Conservation (phyloP, 2,329 filamentous ascomycete genomes). For the Fonsecaea erecta region DNA sequence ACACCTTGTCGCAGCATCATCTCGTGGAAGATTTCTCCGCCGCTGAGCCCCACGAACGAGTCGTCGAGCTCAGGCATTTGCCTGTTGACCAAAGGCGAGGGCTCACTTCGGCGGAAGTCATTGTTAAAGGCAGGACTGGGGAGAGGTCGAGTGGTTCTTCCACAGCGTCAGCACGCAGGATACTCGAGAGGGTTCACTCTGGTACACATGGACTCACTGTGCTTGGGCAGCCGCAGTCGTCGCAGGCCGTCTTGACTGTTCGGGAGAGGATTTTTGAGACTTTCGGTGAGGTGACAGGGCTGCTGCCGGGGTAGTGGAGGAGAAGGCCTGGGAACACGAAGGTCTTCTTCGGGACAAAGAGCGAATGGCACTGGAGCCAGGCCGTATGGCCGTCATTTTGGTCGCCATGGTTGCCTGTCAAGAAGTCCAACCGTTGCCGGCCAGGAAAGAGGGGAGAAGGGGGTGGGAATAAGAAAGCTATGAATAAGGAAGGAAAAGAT, state of each 20-base stretch:
- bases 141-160: slow-evolving; percentile 61
- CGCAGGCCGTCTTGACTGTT: slow-evolving; percentile 49
- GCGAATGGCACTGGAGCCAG: slow-evolving; percentile 55
- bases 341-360: slow-evolving; percentile 51
- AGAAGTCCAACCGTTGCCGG: neutral
- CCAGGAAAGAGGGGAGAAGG: slow-evolving; percentile 3
- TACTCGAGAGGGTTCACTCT: slow-evolving; percentile 8
- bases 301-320: slow-evolving; percentile 49
- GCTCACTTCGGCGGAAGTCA: slow-evolving; percentile 62
- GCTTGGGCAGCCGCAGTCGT: slow-evolving; percentile 57
- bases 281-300: slow-evolving; percentile 54
- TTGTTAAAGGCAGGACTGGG: slow-evolving; percentile 67
- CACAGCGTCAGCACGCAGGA: slow-evolving; percentile 31
- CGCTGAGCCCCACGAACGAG: slow-evolving; percentile 93
- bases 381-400: slow-evolving; percentile 56
- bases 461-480: slow-evolving; percentile 8
- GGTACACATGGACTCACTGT: slow-evolving; percentile 54
- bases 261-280: slow-evolving; percentile 42
- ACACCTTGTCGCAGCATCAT: slow-evolving; percentile 96
- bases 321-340: slow-evolving; percentile 49
- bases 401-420: slow-evolving; percentile 33
- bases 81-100: slow-evolving; percentile 69
- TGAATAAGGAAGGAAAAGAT: slow-evolving; percentile 5
- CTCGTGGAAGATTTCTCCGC: slow-evolving; percentile 97
- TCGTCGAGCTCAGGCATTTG: slow-evolving; percentile 72